Conservation (phyloP, 495 filamentous ascomycete genomes). For the Terfezia claveryi region DNA sequence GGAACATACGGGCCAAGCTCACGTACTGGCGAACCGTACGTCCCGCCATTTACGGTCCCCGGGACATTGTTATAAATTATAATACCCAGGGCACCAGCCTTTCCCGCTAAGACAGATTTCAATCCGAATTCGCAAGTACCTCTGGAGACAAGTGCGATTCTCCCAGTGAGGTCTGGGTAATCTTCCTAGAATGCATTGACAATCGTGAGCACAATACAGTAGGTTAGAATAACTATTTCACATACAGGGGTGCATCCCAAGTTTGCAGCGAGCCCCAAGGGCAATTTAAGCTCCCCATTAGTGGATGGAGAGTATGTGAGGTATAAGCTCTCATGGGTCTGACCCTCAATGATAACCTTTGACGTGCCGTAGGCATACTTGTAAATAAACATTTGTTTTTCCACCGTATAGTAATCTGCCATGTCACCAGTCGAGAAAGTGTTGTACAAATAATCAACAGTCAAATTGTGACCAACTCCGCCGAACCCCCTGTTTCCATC, state of each 20-base stretch:
- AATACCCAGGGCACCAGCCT: slow-evolving; percentile 34
- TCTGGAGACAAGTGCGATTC: slow-evolving; percentile 39
- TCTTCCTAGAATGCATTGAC: slow-evolving; percentile 23
- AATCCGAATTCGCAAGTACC: slow-evolving; percentile 38
- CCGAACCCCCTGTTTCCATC: slow-evolving; percentile 38
- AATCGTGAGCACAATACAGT: not conserved
- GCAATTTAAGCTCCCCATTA: too few species aligned
- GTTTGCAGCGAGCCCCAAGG: not conserved
- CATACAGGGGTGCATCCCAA: slow-evolving; percentile 15
- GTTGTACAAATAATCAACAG: slow-evolving; percentile 37
- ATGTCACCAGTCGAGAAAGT: slow-evolving; percentile 15
- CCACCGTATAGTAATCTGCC: slow-evolving; percentile 10
- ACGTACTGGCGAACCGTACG: slow-evolving; percentile 30
- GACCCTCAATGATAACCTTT: slow-evolving; percentile 18
- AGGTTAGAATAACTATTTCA: not conserved
- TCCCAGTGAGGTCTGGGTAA: slow-evolving; percentile 33
- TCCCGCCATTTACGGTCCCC: slow-evolving; percentile 30
- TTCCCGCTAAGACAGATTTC: slow-evolving; percentile 37
- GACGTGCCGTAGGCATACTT: slow-evolving; percentile 18
- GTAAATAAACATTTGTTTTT: not conserved
- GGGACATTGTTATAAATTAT: slow-evolving; percentile 45
- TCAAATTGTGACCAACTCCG: slow-evolving; percentile 37
- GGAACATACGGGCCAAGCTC: slow-evolving; percentile 29
- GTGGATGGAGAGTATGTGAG: slow-evolving; percentile 27
- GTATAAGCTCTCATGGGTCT: slow-evolving; percentile 12